Conservation (phyloP, 2,329 filamentous ascomycete species). For the Penicillium oxalicum region DNA sequence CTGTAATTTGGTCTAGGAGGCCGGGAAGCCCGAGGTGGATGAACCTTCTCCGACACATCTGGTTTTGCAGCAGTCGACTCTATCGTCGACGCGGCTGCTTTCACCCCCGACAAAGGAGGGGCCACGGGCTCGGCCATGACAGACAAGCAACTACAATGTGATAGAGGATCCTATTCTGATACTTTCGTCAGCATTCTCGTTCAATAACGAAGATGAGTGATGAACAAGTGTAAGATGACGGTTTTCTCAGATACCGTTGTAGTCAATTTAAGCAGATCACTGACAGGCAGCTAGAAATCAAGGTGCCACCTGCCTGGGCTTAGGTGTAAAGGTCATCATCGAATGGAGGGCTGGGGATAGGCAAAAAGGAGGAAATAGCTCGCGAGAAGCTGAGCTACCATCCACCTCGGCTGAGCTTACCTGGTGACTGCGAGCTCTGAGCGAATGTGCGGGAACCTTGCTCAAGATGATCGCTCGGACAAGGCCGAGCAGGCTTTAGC, state of each 20-base stretch:
- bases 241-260: conserved; percentile 93
- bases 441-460: too few species aligned
- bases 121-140: conserved; percentile 25
- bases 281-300: conserved; percentile 49
- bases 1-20: conserved; percentile 52
- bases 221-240: conserved; percentile 6
- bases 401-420: conserved; percentile 15
- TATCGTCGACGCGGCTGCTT: conserved; percentile 9
- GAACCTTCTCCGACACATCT: conserved; percentile 9
- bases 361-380: conserved; percentile 11
- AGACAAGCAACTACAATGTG: conserved; percentile 19
- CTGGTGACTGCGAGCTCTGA: neutral
- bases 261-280: conserved; percentile 64
- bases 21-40: conserved; percentile 24
- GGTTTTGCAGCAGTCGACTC: neutral
- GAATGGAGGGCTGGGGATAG: conserved; percentile 23
- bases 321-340: conserved; percentile 42
- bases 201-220: conserved; percentile 11
- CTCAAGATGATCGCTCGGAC: too few species aligned
- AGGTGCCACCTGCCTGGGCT: conserved; percentile 44
- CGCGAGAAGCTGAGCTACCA: neutral
- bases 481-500: too few species aligned
- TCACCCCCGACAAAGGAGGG: conserved; percentile 14
- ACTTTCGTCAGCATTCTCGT: conserved; percentile 18
- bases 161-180: conserved; percentile 10